A percentile compares a stretch with the other conserved stretches of the same genome.
These are phyloP conservation scores for Candida andamanensis DNA, from an alignment of 805 yeast species.

Conservation along the genomic window DNA sequence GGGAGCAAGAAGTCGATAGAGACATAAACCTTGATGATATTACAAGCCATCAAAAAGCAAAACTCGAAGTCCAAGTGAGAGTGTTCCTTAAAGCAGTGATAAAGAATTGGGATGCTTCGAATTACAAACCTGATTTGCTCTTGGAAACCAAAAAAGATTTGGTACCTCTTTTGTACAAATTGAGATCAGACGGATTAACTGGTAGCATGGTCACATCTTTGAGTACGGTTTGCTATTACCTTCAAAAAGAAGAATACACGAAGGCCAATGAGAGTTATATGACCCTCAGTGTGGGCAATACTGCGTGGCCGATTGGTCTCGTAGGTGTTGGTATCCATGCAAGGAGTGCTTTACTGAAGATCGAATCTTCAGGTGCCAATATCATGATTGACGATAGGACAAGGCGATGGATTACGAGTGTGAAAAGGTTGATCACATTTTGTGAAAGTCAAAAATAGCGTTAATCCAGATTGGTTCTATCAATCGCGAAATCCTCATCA, in stretches of 20 bases:
- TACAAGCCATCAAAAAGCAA: conserved; percentile 13
- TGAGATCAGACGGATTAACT: conserved; percentile 34
- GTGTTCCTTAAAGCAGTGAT: conserved; percentile 43
- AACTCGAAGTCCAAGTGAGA: conserved; percentile 39
- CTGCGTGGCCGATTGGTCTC: conserved; percentile 91
- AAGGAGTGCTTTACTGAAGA: conserved; percentile 56
- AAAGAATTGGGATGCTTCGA: conserved; percentile 35
- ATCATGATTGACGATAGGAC: conserved; percentile 77
- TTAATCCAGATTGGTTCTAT: no score
- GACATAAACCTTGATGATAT: conserved; percentile 27
- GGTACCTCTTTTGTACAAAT: conserved; percentile 43
- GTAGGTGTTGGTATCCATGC: conserved; percentile 75
- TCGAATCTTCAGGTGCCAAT: conserved; percentile 50
- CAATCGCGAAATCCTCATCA: no score
- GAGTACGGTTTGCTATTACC: conserved; percentile 51
- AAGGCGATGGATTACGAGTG: conserved; percentile 67
- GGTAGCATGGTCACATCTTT: conserved; percentile 48
- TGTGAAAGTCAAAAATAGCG: conserved; percentile 22
- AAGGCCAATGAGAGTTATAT: conserved; percentile 66
- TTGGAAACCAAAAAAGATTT: conserved; percentile 41
- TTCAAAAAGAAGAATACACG: conserved; percentile 50
- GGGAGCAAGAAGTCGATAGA: conserved; percentile 17
- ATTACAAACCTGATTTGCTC: conserved; percentile 12
- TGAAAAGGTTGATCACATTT: conserved; percentile 69
- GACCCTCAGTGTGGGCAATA: conserved; percentile 77